A percentile compares a stretch with the other conserved stretches of the same genome.
Evolutionary conservation across 371 early-diverging fungal genomes (phyloP).

Genomic region (Apophysomyces ossiformis): DNA sequence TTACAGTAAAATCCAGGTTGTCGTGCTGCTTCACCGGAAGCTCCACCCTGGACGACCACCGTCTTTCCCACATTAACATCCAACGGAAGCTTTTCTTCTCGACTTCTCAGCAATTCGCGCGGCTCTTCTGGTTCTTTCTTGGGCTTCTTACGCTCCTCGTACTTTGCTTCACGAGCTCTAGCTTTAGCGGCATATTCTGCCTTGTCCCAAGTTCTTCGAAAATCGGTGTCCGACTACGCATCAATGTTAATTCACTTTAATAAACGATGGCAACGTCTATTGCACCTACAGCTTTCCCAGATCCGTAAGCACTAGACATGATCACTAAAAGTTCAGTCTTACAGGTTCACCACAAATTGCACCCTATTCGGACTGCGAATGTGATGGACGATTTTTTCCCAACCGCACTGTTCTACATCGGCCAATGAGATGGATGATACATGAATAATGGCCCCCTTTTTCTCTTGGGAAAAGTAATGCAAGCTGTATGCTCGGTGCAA

Average conservation of each 20-base stretch:
- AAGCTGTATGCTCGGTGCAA: too few species aligned
- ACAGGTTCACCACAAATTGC: too few species aligned
- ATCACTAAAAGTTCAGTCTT: neutral
- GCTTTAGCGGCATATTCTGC: constrained; percentile 64
- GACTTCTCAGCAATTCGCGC: constrained; percentile 36
- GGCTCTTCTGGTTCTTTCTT: constrained; percentile 32
- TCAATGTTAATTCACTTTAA: neutral
- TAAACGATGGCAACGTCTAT: neutral
- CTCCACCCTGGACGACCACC: constrained; percentile 74
- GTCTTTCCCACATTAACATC: constrained; percentile 81
- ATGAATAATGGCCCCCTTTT: too few species aligned
- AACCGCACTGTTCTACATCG: too few species aligned
- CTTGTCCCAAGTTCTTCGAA: constrained; percentile 70
- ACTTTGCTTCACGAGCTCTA: constrained; percentile 47
- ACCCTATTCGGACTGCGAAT: too few species aligned
- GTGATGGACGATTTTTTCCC: too few species aligned
- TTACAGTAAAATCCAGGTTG: constrained; percentile 94
- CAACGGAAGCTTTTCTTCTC: constrained; percentile 67
- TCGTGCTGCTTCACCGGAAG: constrained; percentile 47
- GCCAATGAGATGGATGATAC: too few species aligned
- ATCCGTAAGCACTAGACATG: constrained; percentile 23
- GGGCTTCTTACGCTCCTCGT: constrained; percentile 45
- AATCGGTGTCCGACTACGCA: constrained; percentile 54
- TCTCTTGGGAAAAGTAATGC: too few species aligned
- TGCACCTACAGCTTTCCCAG: constrained; percentile 22